Percentiles rank a stretch among this genome's conserved stretches.
Evolutionary conservation across 106 monocot genomes (phyloP).

Genomic region (Acorus calamus): DNA sequence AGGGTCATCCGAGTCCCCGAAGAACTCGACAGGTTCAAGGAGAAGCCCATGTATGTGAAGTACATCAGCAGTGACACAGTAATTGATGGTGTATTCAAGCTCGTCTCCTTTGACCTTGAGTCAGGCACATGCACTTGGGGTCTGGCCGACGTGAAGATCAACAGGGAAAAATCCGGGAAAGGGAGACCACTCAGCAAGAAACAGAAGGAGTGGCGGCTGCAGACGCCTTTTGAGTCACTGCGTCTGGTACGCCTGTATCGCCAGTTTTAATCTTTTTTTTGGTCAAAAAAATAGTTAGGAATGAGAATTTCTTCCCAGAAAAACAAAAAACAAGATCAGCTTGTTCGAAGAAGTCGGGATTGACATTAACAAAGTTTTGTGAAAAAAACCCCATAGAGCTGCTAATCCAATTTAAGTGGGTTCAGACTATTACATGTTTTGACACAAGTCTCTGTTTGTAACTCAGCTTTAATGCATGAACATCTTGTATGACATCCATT

Average conservation of each 20-base stretch:
- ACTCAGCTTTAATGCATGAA: too few species aligned
- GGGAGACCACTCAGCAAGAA: slow-evolving; percentile 61
- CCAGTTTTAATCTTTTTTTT: too few species aligned
- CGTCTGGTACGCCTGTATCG: slow-evolving; percentile 27
- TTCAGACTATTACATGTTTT: too few species aligned
- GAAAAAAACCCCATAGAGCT: too few species aligned
- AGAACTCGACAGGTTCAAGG: slow-evolving; percentile 70
- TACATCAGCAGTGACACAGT: slow-evolving; percentile 19
- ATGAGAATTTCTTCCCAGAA: too few species aligned
- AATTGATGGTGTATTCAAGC: slow-evolving; percentile 65
- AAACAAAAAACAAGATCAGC: too few species aligned
- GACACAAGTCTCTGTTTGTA: too few species aligned
- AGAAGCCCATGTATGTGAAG: slow-evolving; percentile 49
- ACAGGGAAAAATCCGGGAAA: slow-evolving; percentile 65
- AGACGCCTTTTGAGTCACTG: slow-evolving; percentile 34
- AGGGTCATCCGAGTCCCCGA: slow-evolving; percentile 50
- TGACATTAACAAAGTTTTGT: too few species aligned
- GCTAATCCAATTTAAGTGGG: too few species aligned
- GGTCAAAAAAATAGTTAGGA: too few species aligned
- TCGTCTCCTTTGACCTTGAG: slow-evolving; percentile 61
- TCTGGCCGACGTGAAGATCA: slow-evolving; percentile 72
- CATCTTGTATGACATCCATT: too few species aligned
- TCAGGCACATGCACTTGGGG: slow-evolving; percentile 56
- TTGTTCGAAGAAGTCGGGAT: too few species aligned
- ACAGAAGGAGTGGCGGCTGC: slow-evolving; percentile 51